Percentiles rank a stretch among this genome's conserved stretches.
These are phyloP conservation scores for Poa pratensis DNA, from an alignment of 176 grass and related monocot species.

Conservation along the genomic window DNA sequence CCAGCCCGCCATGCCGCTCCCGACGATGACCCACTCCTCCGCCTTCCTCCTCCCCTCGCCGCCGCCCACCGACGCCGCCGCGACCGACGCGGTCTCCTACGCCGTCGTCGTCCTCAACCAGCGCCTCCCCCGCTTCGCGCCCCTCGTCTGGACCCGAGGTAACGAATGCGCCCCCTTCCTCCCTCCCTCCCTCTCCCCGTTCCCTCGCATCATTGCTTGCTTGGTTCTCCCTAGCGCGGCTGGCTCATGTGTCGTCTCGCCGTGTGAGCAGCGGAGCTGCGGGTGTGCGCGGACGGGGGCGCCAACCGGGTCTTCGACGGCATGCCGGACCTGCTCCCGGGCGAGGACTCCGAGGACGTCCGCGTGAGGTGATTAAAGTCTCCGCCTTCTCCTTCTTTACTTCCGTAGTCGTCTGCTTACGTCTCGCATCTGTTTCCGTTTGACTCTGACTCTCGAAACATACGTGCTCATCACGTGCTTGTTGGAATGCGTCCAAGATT, in stretches of 20 bases:
- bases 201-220: background rate
- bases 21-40: conserved; percentile 68
- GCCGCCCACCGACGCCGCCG: background rate
- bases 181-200: background rate
- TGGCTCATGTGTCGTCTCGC: background rate
- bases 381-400: background rate
- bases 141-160: conserved; percentile 81
- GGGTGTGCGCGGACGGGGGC: conserved; percentile 89
- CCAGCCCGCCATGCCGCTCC: conserved; percentile 26
- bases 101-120: conserved; percentile 89
- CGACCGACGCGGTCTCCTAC: conserved; percentile 40
- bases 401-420: background rate
- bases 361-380: conserved; percentile 51
- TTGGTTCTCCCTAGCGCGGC: background rate
- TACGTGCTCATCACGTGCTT: background rate
- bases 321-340: conserved; percentile 72
- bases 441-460: background rate
- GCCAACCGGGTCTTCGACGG: conserved; percentile 80
- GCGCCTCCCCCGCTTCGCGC: conserved; percentile 78
- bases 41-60: conserved; percentile 60
- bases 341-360: conserved; percentile 60
- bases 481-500: conserved; percentile 6
- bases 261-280: conserved; percentile 54
- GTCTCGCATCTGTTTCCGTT: background rate
- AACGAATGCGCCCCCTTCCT: background rate